phyloP scores from a whole-genome alignment of 352 stramenopile species.

The Phytophthora lateralis region DNA sequence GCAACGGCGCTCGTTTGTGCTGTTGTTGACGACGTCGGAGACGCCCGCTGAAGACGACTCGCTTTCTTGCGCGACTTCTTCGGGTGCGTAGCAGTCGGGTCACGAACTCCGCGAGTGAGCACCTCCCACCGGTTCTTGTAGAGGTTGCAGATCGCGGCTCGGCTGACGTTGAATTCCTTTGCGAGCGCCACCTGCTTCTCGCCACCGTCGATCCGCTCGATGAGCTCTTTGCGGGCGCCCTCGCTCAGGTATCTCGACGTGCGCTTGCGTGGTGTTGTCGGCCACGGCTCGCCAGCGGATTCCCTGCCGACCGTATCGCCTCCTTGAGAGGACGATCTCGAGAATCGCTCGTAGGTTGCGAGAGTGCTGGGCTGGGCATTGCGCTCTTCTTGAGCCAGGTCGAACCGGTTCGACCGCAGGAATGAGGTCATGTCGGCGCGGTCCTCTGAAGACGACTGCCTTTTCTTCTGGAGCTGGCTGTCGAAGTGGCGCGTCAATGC shows the following conservation, averaged over 20 bases:
- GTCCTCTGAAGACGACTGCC: neutral
- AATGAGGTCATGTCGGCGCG: neutral
- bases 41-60: neutral
- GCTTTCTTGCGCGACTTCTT: slow-evolving; percentile 20
- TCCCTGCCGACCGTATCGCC: neutral
- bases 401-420: neutral
- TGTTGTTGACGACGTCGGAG: neutral
- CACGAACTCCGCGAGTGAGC: slow-evolving; percentile 36
- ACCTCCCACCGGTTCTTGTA: slow-evolving; percentile 62
- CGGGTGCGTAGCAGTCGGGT: slow-evolving; percentile 23
- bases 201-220: slow-evolving; percentile 45
- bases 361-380: slow-evolving; percentile 3
- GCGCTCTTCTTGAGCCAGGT: neutral
- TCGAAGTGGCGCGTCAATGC: slow-evolving; percentile 17
- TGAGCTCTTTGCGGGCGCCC: slow-evolving; percentile 41
- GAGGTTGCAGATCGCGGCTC: slow-evolving; percentile 58
- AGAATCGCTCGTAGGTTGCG: neutral
- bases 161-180: slow-evolving; percentile 54
- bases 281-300: slow-evolving; percentile 4
- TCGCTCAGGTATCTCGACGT: slow-evolving; percentile 36
- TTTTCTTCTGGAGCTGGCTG: slow-evolving; percentile 20
- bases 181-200: slow-evolving; percentile 58
- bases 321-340: slow-evolving; percentile 1
- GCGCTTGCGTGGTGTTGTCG: slow-evolving; percentile 17
- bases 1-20: neutral